Percentiles rank a stretch among this genome's conserved stretches.
phyloP scores from a whole-genome alignment of 371 early-diverging fungal species.

The Apophysomyces variabilis region DNA sequence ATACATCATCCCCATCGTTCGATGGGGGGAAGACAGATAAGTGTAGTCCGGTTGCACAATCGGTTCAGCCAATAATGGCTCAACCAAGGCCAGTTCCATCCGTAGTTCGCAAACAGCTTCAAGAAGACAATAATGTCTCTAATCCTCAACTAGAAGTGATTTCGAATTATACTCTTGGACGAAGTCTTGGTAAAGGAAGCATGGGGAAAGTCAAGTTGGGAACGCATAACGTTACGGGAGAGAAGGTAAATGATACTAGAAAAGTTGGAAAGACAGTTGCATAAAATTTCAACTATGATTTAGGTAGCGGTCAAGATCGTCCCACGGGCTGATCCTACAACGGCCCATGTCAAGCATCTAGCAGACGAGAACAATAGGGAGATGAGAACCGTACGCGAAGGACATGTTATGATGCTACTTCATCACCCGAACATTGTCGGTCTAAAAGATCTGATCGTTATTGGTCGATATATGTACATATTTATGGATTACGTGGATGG shows the following conservation, averaged over 20 bases:
- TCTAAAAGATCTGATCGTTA: slow-evolving; percentile 83
- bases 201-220: slow-evolving; percentile 55
- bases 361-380: slow-evolving; percentile 77
- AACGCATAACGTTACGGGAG: slow-evolving; percentile 49
- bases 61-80: background rate
- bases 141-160: background rate
- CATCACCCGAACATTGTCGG: slow-evolving; percentile 89
- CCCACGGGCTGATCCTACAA: slow-evolving; percentile 43
- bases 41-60: background rate
- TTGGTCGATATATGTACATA: slow-evolving; percentile 85
- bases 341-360: slow-evolving; percentile 22
- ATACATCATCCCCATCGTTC: background rate
- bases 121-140: background rate
- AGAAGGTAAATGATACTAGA: slow-evolving; percentile 30
- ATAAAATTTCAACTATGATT: background rate
- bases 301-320: slow-evolving; percentile 54
- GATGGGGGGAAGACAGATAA: background rate
- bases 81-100: background rate
- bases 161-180: slow-evolving; percentile 36
- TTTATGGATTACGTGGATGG: slow-evolving; percentile 95
- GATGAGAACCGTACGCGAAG: slow-evolving; percentile 88
- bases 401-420: slow-evolving; percentile 90
- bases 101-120: background rate
- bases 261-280: background rate
- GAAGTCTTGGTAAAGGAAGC: slow-evolving; percentile 49